phyloP scores from a whole-genome alignment of 1,139 yeast genomes.

The Blastobotrys serpentis region DNA sequence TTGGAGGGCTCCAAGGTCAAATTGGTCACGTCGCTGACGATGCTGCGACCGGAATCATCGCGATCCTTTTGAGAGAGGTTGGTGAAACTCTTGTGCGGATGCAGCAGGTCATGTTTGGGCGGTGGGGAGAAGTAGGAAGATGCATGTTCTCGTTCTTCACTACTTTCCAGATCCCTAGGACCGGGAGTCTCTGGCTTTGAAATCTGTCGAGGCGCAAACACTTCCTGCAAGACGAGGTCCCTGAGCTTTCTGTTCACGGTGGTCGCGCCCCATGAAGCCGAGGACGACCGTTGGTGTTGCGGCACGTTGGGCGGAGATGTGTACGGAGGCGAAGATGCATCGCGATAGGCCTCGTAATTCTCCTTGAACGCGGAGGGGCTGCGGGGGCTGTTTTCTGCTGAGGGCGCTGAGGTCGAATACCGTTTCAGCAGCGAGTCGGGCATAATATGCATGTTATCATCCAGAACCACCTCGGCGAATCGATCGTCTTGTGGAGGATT shows the following conservation, averaged over 20 bases:
- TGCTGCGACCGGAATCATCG: too few relatives aligned
- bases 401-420: constrained; percentile 59
- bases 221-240: constrained; percentile 66
- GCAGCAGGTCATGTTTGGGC: not conserved
- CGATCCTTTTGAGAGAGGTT: constrained; percentile 2
- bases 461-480: constrained; percentile 65
- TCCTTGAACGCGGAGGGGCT: constrained; percentile 12
- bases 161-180: not conserved
- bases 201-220: constrained; percentile 52
- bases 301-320: too few relatives aligned
- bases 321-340: constrained; percentile 1
- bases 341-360: not conserved
- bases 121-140: constrained; percentile 1
- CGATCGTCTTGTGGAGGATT: constrained; percentile 1
- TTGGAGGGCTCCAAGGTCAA: not conserved
- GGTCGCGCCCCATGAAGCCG: constrained; percentile 54
- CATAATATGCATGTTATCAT: constrained; percentile 85
- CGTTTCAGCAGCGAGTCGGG: constrained; percentile 73
- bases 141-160: not conserved
- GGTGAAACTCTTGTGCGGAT: constrained; percentile 10
- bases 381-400: constrained; percentile 36
- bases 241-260: constrained; percentile 62
- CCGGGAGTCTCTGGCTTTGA: constrained; percentile 9
- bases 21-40: constrained; percentile 4
- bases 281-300: constrained; percentile 22